These are phyloP conservation scores for Coriolopsis trogii DNA, from an alignment of 1,284 basidiomycete species.

Conservation along the genomic window DNA sequence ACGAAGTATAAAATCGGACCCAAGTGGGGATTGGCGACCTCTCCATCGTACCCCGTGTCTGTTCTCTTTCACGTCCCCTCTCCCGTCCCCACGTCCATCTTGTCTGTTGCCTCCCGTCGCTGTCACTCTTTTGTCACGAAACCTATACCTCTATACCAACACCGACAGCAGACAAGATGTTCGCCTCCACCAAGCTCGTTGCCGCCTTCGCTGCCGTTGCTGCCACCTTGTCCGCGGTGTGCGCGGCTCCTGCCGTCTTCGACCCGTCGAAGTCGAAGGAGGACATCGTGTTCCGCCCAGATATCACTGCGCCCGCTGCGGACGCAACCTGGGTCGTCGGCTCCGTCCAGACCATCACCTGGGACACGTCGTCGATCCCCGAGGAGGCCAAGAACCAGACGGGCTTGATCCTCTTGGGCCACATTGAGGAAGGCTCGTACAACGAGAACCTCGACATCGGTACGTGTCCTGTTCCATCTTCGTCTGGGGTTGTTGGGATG, in stretches of 20 bases:
- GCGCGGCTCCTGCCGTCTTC: slow-evolving; percentile 32
- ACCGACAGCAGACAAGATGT: slow-evolving; percentile 15
- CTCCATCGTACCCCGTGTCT: not conserved
- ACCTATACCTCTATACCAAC: slow-evolving; percentile 9
- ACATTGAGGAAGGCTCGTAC: slow-evolving; percentile 23
- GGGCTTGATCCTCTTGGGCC: slow-evolving; percentile 44
- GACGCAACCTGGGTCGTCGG: slow-evolving; percentile 42
- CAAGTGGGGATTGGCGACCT: not conserved
- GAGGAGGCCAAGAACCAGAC: slow-evolving; percentile 28
- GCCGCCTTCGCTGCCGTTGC: slow-evolving; percentile 28
- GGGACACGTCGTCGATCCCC: slow-evolving; percentile 43
- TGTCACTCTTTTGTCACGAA: slow-evolving; percentile 2
- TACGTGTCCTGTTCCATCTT: slow-evolving; percentile 29
- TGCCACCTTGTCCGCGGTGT: slow-evolving; percentile 25
- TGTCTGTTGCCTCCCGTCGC: slow-evolving; percentile 4
- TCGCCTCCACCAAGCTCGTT: slow-evolving; percentile 27
- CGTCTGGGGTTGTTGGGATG: no score
- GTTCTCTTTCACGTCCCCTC: not conserved
- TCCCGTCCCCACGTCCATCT: not conserved
- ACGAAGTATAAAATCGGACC: not conserved
- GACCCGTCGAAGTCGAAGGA: slow-evolving; percentile 25
- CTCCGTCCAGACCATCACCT: slow-evolving; percentile 42
- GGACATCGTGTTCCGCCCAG: slow-evolving; percentile 48
- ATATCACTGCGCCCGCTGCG: slow-evolving; percentile 39
- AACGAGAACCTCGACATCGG: slow-evolving; percentile 45